These are phyloP conservation scores for Lachnellula hyalina DNA, from an alignment of 2,329 filamentous ascomycete genomes.

Conservation along the genomic window DNA sequence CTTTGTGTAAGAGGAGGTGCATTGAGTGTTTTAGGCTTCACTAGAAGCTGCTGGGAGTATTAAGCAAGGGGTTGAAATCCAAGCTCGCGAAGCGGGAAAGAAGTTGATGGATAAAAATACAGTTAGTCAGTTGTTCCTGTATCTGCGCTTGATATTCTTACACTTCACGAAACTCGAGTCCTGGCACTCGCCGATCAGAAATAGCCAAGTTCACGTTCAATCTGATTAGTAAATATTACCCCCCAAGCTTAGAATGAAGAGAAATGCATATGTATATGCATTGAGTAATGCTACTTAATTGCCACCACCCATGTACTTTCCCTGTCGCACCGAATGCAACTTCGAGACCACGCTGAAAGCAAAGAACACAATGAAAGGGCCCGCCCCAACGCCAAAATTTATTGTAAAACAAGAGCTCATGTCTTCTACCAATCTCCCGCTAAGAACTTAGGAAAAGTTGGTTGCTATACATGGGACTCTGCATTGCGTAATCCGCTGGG, in stretches of 20 bases:
- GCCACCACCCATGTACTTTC: background rate
- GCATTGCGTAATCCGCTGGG: slow-evolving; percentile 23
- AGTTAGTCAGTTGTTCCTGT: too few species aligned
- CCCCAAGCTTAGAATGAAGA: background rate
- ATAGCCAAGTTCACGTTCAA: too few species aligned
- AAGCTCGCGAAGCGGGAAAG: too few species aligned
- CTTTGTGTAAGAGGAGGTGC: too few species aligned
- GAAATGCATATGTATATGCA: background rate
- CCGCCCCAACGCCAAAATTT: background rate
- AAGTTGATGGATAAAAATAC: too few species aligned
- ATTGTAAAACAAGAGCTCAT: background rate
- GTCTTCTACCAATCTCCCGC: background rate
- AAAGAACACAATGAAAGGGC: background rate
- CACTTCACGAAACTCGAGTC: too few species aligned
- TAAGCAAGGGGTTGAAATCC: too few species aligned
- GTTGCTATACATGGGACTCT: background rate
- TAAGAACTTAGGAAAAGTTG: background rate
- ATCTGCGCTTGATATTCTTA: too few species aligned
- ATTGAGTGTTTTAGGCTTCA: too few species aligned
- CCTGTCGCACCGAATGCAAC: background rate
- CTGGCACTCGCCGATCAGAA: too few species aligned
- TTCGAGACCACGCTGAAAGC: background rate
- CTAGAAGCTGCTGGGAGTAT: too few species aligned
- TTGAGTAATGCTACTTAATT: background rate
- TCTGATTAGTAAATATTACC: too few species aligned